A percentile compares a stretch with the other conserved stretches of the same genome.
Evolutionary conservation across 176 grass and related monocot species (phyloP).

Genomic region (Oryza coarctata): DNA sequence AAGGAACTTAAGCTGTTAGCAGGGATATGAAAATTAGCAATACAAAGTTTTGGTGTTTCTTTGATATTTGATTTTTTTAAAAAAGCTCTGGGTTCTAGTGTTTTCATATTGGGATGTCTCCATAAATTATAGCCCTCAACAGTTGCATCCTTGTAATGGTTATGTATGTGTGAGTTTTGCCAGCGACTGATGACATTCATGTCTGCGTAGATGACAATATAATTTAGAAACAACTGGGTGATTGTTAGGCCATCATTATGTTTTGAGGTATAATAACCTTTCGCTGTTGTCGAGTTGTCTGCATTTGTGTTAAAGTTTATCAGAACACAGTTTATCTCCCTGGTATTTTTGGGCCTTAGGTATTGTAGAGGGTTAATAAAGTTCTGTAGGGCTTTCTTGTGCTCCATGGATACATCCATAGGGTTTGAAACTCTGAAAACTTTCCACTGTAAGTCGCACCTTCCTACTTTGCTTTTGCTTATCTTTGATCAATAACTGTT

Average conservation of each 20-base stretch:
- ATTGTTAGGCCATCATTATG: neutral
- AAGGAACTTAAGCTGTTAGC: neutral
- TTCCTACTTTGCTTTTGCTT: neutral
- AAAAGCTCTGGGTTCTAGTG: neutral
- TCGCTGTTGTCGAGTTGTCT: neutral
- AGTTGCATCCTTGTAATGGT: neutral
- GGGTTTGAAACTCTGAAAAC: neutral
- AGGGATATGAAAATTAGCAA: neutral
- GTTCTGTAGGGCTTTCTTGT: neutral
- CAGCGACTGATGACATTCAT: neutral
- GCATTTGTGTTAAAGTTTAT: constrained; percentile 3
- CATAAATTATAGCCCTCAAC: neutral
- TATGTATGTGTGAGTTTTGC: neutral
- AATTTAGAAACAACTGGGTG: neutral
- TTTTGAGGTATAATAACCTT: constrained; percentile 27
- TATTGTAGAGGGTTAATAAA: neutral
- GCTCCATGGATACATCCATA: neutral
- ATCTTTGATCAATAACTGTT: neutral
- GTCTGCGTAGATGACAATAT: constrained; percentile 19
- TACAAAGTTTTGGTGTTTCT: constrained; percentile 5
- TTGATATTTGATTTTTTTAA: neutral
- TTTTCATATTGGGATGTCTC: neutral
- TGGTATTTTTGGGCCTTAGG: constrained; percentile 19
- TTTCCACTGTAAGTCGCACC: neutral
- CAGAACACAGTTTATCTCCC: neutral